Evolutionary conservation across 768 basidiomycete species (phyloP).

Genomic region (Tubosaeta sp.): DNA sequence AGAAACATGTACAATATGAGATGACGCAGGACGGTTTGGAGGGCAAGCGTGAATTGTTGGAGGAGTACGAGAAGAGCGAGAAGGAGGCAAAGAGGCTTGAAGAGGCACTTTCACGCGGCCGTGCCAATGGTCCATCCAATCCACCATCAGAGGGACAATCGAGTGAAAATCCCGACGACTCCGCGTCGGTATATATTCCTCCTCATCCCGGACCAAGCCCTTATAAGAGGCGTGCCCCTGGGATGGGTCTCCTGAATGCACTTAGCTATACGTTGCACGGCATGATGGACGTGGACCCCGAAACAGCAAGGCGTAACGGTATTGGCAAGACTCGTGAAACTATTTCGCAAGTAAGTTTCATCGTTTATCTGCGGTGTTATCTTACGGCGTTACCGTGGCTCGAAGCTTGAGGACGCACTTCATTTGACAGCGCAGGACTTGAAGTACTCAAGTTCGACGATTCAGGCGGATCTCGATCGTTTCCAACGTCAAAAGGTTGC

Average conservation of each 20-base stretch:
- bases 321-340: constrained; percentile 93
- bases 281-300: constrained; percentile 99
- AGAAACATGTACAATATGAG: constrained; percentile 97
- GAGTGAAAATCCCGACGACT: constrained; percentile 36
- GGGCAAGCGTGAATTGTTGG: constrained; percentile 75
- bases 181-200: constrained; percentile 54
- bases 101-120: constrained; percentile 72
- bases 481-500: constrained; percentile 99
- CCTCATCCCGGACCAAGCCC: constrained; percentile 81
- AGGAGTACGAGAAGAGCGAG: constrained; percentile 90
- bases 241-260: constrained; percentile 86
- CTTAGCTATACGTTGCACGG: constrained; percentile 93
- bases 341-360: constrained; percentile 77
- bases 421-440: constrained; percentile 91
- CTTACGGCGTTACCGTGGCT: constrained; percentile 16
- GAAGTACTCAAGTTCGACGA: constrained; percentile 93
- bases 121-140: constrained; percentile 27
- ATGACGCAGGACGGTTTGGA: constrained; percentile 93
- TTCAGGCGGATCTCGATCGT: constrained; percentile 95
- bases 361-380: constrained; percentile 7
- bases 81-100: constrained; percentile 85
- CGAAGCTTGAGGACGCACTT: constrained; percentile 90
- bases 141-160: constrained; percentile 30
- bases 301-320: constrained; percentile 86
- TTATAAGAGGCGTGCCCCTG: constrained; percentile 57